Evolutionary conservation across 2,329 filamentous ascomycete genomes (phyloP).

Genomic region (Cladosporium austrohemisphaericum): DNA sequence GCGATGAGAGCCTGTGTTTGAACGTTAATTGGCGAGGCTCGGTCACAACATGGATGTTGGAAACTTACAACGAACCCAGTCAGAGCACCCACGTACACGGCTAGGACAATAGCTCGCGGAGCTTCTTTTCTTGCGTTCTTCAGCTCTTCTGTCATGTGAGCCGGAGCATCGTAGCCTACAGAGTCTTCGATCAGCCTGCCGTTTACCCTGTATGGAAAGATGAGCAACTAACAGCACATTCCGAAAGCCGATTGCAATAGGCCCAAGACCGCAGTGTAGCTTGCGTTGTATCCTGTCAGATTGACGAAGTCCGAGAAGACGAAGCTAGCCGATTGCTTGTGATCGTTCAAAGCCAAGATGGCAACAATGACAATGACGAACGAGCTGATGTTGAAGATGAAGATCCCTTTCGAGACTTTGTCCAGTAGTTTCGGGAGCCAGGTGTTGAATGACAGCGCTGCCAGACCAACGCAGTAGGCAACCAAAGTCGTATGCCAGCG

Average conservation of each 20-base stretch:
- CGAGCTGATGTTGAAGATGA: slow-evolving; percentile 52
- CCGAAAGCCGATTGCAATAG: slow-evolving; percentile 53
- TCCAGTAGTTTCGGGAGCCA: slow-evolving; percentile 51
- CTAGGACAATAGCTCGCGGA: slow-evolving; percentile 47
- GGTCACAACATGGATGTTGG: background rate
- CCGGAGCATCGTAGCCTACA: slow-evolving; percentile 42
- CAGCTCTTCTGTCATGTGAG: slow-evolving; percentile 57
- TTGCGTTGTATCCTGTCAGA: slow-evolving; percentile 49
- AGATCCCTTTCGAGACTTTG: slow-evolving; percentile 47
- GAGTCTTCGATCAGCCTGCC: background rate
- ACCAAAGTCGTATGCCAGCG: slow-evolving; percentile 56
- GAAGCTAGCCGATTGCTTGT: slow-evolving; percentile 53
- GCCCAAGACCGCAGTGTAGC: slow-evolving; percentile 52
- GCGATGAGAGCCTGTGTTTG: slow-evolving; percentile 35
- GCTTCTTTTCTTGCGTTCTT: slow-evolving; percentile 49
- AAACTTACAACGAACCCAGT: slow-evolving; percentile 40
- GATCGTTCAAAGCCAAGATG: slow-evolving; percentile 51
- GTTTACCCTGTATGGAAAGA: slow-evolving; percentile 1
- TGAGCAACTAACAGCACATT: slow-evolving; percentile 45
- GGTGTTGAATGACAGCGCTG: slow-evolving; percentile 48
- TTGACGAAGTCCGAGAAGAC: slow-evolving; percentile 56
- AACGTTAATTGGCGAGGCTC: background rate
- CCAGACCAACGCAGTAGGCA: slow-evolving; percentile 46
- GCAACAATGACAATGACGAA: slow-evolving; percentile 52
- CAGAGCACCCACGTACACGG: slow-evolving; percentile 43